Percentiles rank a stretch among this genome's conserved stretches.
Conservation (phyloP, 805 yeast species). For the Metschnikowia lochheadii region DNA sequence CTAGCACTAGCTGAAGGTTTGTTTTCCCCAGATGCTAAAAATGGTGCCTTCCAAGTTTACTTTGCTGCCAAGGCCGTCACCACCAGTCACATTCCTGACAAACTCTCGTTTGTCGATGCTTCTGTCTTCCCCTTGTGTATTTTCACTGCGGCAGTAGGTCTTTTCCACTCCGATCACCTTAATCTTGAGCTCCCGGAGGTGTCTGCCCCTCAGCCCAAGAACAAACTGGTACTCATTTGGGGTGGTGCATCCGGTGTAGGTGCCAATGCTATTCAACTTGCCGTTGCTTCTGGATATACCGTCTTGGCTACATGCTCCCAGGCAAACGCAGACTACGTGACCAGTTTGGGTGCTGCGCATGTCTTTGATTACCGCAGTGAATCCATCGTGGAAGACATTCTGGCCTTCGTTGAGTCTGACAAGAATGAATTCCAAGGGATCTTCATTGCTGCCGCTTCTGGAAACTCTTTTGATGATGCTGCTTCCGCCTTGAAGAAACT, state of each 20-base stretch:
- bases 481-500: conserved; percentile 4
- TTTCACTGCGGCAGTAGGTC: conserved; percentile 7
- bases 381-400: conserved; percentile 4
- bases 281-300: conserved; percentile 10
- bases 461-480: conserved; percentile 7
- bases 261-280: conserved; percentile 11
- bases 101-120: conserved; percentile 8
- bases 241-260: conserved; percentile 14
- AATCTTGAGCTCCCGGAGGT: conserved; percentile 5
- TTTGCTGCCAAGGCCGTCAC: conserved; percentile 7
- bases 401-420: conserved; percentile 5
- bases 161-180: conserved; percentile 7
- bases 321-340: conserved; percentile 5
- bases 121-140: conserved; percentile 8
- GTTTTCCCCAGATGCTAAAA: conserved; percentile 10
- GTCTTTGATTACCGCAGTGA: conserved; percentile 8
- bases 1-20: conserved; percentile 9
- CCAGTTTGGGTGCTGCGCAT: conserved; percentile 6
- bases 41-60: conserved; percentile 11
- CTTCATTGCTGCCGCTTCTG: conserved; percentile 11
- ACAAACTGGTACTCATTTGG: conserved; percentile 10
- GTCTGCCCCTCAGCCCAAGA: background rate
- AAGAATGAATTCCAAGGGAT: conserved; percentile 6
- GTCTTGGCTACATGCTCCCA: conserved; percentile 11
- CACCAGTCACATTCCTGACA: conserved; percentile 4